These are phyloP conservation scores for Byssothecium circinans DNA, from an alignment of 2,329 filamentous ascomycete genomes.

Conservation along the genomic window DNA sequence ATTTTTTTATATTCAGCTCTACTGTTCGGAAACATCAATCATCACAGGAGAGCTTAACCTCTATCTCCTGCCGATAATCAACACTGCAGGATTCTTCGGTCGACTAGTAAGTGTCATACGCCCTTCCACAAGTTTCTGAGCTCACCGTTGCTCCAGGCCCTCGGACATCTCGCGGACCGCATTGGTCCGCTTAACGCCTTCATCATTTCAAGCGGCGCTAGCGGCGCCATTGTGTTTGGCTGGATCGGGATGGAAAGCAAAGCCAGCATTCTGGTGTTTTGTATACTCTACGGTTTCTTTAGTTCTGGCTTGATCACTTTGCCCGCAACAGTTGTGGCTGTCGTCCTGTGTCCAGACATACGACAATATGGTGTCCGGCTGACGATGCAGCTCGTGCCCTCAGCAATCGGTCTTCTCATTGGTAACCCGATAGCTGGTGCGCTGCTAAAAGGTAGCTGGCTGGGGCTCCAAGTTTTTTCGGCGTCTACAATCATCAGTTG, in stretches of 20 bases:
- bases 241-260: constrained; percentile 1
- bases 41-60: neutral
- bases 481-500: no score
- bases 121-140: neutral
- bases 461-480: no score
- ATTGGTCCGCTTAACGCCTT: no score
- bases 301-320: no score
- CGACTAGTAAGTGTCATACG: constrained; percentile 1
- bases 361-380: neutral
- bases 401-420: constrained; percentile 4
- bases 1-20: constrained; percentile 3
- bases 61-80: constrained; percentile 2
- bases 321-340: neutral
- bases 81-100: neutral
- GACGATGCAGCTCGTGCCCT: constrained; percentile 1
- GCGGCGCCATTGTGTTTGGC: constrained; percentile 2
- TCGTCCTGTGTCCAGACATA: constrained; percentile 2
- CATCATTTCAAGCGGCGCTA: no score
- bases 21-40: neutral
- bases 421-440: constrained; percentile 1
- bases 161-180: constrained; percentile 1
- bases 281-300: constrained; percentile 5
- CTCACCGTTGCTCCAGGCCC: neutral
- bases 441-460: neutral
- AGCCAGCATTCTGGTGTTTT: constrained; percentile 3